A percentile compares a stretch with the other conserved stretches of the same genome.
Conservation (phyloP, 2,329 filamentous ascomycete species). For the Dryadomyces quercus-mongolicae region DNA sequence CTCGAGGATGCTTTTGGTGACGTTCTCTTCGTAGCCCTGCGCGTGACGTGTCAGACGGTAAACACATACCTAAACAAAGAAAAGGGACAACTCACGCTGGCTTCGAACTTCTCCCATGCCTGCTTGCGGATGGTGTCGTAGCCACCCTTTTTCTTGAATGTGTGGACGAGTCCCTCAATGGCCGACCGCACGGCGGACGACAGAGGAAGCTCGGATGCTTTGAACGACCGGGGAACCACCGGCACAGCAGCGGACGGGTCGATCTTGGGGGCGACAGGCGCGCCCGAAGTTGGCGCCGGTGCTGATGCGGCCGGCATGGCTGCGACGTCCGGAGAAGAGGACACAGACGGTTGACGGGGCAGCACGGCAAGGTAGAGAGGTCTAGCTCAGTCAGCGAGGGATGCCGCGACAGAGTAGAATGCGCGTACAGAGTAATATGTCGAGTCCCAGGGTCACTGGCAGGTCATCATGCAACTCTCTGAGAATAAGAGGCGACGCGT, state of each 20-base stretch:
- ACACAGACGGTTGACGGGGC: too few species aligned
- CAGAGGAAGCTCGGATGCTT: constrained; percentile 63
- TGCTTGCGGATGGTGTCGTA: constrained; percentile 70
- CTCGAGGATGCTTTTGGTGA: constrained; percentile 54
- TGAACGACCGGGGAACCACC: constrained; percentile 28
- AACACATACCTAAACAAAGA: not conserved
- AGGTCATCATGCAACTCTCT: not conserved
- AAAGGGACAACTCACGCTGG: constrained; percentile 38
- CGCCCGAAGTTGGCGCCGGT: not conserved
- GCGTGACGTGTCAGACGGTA: not conserved
- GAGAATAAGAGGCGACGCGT: not conserved
- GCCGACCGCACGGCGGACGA: constrained; percentile 59
- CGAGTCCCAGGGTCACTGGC: not conserved
- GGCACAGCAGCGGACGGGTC: not conserved
- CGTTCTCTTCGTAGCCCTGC: constrained; percentile 57
- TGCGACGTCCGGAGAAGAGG: not conserved
- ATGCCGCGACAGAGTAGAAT: not conserved
- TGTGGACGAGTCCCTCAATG: constrained; percentile 65
- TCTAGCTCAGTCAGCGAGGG: too few species aligned
- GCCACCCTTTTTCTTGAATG: constrained; percentile 76
- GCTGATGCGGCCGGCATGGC: not conserved
- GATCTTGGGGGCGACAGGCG: not conserved
- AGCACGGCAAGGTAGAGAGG: too few species aligned
- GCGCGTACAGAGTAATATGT: not conserved
- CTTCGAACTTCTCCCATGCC: constrained; percentile 62